phyloP scores from a whole-genome alignment of 2,329 filamentous ascomycete genomes.

The Fusarium camptoceras region DNA sequence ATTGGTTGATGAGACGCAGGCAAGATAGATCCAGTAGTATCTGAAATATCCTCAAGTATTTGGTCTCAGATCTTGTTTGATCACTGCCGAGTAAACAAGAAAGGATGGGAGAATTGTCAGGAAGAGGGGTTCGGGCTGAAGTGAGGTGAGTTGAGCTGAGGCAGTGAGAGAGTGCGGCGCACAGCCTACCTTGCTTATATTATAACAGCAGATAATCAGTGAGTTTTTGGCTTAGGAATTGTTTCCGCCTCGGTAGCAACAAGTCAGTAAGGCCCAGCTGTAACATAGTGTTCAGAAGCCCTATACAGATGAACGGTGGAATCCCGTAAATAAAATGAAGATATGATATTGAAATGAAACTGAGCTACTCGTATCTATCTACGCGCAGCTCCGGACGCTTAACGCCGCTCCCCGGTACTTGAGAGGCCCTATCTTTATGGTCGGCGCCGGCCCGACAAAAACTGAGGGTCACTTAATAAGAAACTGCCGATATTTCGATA shows the following conservation, averaged over 20 bases:
- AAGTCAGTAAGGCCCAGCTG: background rate
- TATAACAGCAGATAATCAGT: slow-evolving; percentile 20
- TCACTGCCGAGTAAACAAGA: background rate
- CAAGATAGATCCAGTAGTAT: background rate
- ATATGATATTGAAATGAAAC: background rate
- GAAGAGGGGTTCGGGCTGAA: slow-evolving; percentile 13
- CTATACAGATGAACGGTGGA: slow-evolving; percentile 3
- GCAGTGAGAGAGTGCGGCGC: slow-evolving; percentile 11
- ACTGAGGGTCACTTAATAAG: background rate
- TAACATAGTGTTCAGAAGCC: background rate
- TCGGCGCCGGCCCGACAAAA: slow-evolving; percentile 16
- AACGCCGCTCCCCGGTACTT: slow-evolving; percentile 25
- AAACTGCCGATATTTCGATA: background rate
- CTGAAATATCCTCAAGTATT: background rate
- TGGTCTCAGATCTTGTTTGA: background rate
- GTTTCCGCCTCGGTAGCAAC: background rate
- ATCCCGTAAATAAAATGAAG: background rate
- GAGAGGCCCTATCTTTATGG: slow-evolving; percentile 5
- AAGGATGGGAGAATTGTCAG: slow-evolving; percentile 1
- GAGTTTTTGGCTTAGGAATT: slow-evolving; percentile 3
- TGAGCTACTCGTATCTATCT: background rate
- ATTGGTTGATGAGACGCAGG: slow-evolving; percentile 1
- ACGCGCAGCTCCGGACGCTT: slow-evolving; percentile 23
- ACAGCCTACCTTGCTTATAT: slow-evolving; percentile 11
- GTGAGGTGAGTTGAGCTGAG: slow-evolving; percentile 18